Evolutionary conservation across 768 basidiomycete species (phyloP).

Genomic region (Kwoniella sp.): DNA sequence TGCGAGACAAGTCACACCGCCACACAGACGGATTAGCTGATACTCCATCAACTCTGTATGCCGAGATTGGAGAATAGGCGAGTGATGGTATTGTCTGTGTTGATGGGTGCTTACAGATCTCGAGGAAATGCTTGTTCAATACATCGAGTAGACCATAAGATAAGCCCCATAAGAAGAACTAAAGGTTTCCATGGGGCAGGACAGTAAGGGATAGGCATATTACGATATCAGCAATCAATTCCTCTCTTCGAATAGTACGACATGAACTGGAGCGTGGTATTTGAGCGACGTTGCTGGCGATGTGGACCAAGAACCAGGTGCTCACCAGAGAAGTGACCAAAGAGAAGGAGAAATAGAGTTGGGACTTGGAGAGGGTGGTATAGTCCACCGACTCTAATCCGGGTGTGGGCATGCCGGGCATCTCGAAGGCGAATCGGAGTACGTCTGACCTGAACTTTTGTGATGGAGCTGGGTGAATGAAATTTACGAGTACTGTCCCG

Average conservation of each 20-base stretch:
- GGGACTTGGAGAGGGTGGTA: neutral
- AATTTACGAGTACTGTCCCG: too few relatives aligned
- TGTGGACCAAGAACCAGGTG: too few relatives aligned
- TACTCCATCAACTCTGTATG: too few relatives aligned
- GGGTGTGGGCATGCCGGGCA: neutral
- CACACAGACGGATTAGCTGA: too few relatives aligned
- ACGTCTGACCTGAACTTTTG: too few relatives aligned
- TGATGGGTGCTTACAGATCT: neutral
- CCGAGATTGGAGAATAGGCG: too few relatives aligned
- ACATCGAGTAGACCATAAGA: conserved; percentile 9
- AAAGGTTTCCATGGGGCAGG: neutral
- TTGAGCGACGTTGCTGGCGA: too few relatives aligned
- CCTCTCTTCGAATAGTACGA: too few relatives aligned
- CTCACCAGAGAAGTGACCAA: conserved; percentile 5
- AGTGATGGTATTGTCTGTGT: neutral
- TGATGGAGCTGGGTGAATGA: too few relatives aligned
- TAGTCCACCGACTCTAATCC: conserved; percentile 3
- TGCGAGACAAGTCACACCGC: neutral
- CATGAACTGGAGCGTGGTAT: too few relatives aligned
- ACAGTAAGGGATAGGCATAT: neutral
- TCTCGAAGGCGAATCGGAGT: neutral
- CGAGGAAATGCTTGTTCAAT: conserved; percentile 5
- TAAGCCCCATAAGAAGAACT: conserved; percentile 9
- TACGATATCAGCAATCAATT: too few relatives aligned
- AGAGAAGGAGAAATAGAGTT: conserved; percentile 8